A percentile compares a stretch with the other conserved stretches of the same genome.
Evolutionary conservation across 768 basidiomycete genomes (phyloP).

Genomic region (Boletus tylopilopsis): DNA sequence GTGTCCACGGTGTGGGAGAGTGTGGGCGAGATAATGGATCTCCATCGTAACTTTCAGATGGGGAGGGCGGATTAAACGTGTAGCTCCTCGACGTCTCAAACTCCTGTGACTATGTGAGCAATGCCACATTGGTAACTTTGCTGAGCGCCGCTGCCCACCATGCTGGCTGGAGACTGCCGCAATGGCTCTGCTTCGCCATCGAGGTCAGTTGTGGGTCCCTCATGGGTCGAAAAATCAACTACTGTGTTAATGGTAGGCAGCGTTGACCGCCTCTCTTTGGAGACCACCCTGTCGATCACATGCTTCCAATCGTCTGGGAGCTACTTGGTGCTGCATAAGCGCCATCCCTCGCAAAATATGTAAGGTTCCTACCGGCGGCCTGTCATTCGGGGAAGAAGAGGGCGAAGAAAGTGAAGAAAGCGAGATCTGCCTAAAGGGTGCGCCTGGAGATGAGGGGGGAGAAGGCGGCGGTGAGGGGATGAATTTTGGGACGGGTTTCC

Average conservation of each 20-base stretch:
- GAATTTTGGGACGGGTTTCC: conserved; percentile 68
- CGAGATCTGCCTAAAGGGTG: conserved; percentile 32
- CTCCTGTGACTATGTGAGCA: conserved; percentile 31
- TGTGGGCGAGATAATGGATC: conserved; percentile 33
- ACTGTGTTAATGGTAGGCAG: conserved; percentile 32
- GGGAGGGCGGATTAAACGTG: conserved; percentile 32
- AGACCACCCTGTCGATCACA: conserved; percentile 31
- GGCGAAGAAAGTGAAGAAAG: conserved; percentile 23
- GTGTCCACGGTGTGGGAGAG: conserved; percentile 35
- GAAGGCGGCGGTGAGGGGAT: conserved; percentile 59
- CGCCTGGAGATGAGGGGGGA: conserved; percentile 32
- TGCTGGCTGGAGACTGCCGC: conserved; percentile 33
- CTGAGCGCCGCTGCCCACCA: conserved; percentile 30
- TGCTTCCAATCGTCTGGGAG: conserved; percentile 36
- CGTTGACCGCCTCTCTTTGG: conserved; percentile 28
- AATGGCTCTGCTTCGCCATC: conserved; percentile 26
- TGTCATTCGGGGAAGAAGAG: conserved; percentile 20
- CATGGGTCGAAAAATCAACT: conserved; percentile 28
- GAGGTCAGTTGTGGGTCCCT: conserved; percentile 21
- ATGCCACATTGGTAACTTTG: conserved; percentile 21
- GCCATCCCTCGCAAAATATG: neutral
- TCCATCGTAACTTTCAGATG: conserved; percentile 32
- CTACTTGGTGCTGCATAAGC: conserved; percentile 16
- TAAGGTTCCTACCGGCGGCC: conserved; percentile 29
- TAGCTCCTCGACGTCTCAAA: conserved; percentile 29